Base-by-base conservation (phyloP, 306 rosid species). In the Vigna mungo region DNA sequence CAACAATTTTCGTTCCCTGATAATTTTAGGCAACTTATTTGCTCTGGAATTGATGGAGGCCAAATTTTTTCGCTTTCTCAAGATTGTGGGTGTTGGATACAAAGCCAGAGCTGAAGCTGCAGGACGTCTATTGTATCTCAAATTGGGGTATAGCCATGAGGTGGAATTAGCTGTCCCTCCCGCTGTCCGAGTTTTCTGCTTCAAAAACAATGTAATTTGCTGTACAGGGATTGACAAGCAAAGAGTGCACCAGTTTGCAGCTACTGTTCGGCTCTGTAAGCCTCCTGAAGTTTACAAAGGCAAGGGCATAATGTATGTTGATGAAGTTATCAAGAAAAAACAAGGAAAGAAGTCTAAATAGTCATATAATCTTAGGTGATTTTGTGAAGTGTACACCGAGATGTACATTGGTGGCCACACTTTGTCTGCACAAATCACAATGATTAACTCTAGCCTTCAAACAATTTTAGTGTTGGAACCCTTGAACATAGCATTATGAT, bases 201-300 rank as follows among this genome's bases (percentile, higher is more conserved):
- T 91, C 86, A 93, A 90, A 69, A 93, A 93, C 90, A 91, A 93
- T 43, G 96, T 91, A 2, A 87, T 94, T 12, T 94, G 98, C 69
- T 94, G 98, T 85, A 90, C 97, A 5, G 98, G 98, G 20, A 85
- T 90, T 32, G 96, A 93, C 85, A 90, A 93, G 78, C 84, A 87
- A 39, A 88, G 97, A 77, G 97, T 94, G 39, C 96, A 91, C 78
- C 98, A 90, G 81, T 90, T 91, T 81, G 97, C 97, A 4, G 91
- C 96, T 2, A 84, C 93, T 2, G 94, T 90, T 49, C 96, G 96
- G 17, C 84, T 82, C 72, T 91, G 97, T 77, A 91, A 90, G 90
- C 93, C 96, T 1, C 98, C 97, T 0, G 98, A 93, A 68, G 96
- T 87, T 41, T 93, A 93, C 89, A 93, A 93, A 87, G 97, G 98